Conservation (phyloP, 116 monocot genomes). For the Iris pallida region DNA sequence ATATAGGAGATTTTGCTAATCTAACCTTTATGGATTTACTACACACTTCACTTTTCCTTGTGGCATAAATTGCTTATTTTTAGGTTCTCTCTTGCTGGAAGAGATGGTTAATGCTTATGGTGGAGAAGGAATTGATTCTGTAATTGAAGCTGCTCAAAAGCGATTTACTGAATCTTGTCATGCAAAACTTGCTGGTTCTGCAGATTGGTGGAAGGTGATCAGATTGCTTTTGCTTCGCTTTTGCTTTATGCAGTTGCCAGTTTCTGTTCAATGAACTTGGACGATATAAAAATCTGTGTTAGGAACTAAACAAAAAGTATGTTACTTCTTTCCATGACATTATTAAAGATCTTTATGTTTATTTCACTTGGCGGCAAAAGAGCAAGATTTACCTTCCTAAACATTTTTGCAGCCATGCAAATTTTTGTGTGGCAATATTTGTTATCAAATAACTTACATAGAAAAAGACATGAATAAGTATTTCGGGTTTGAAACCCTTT, state of each 20-base stretch:
- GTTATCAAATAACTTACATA: too few relatives aligned
- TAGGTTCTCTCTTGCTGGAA: constrained; percentile 85
- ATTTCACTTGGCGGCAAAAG: neutral
- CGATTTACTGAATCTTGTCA: constrained; percentile 60
- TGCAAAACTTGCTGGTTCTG: constrained; percentile 55
- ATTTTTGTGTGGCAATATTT: too few relatives aligned
- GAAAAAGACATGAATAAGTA: too few relatives aligned
- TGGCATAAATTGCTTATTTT: constrained; percentile 3
- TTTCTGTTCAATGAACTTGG: neutral
- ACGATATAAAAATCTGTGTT: neutral
- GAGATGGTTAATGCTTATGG: constrained; percentile 74
- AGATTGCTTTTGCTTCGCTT: neutral
- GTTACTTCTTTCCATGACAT: neutral
- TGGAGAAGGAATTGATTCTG: constrained; percentile 48
- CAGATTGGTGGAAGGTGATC: constrained; percentile 92
- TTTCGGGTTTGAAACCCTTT: too few relatives aligned
- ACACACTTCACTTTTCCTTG: too few relatives aligned
- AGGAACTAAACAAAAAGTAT: neutral
- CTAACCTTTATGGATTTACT: too few relatives aligned
- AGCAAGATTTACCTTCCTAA: too few relatives aligned
- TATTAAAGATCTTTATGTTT: neutral
- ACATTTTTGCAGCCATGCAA: neutral
- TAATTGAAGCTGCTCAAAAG: constrained; percentile 61
- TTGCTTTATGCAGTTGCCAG: neutral
- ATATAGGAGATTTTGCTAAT: too few relatives aligned